Conservation (phyloP, 306 rosid species). For the Quercus variabilis region DNA sequence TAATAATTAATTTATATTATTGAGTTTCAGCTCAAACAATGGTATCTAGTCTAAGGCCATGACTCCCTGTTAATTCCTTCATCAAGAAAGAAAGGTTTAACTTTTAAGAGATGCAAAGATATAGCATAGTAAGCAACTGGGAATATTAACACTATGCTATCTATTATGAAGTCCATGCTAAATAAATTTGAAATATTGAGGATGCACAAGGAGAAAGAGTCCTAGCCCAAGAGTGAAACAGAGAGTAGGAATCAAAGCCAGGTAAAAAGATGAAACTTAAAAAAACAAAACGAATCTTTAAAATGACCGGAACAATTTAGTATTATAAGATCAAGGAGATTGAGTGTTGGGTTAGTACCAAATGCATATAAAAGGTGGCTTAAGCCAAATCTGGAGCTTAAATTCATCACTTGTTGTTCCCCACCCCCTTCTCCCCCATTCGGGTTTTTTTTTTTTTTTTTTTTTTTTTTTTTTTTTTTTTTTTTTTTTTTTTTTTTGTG, state of each 20-base stretch:
- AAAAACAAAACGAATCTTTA: neutral
- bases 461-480: no score
- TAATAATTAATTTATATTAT: neutral
- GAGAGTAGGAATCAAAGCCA: neutral
- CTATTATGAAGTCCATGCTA: neutral
- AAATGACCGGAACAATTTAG: neutral
- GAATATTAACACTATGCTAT: neutral
- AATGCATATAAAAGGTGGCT: neutral
- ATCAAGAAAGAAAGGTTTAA: neutral
- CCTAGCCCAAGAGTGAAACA: neutral
- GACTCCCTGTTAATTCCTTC: neutral
- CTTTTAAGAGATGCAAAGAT: neutral
- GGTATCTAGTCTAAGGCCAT: neutral
- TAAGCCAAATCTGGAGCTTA: no score
- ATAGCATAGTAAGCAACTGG: neutral
- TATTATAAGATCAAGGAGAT: neutral
- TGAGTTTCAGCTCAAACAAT: neutral
- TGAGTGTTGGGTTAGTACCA: neutral
- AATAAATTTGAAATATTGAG: neutral
- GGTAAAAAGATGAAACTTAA: neutral
- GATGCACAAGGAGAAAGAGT: neutral
- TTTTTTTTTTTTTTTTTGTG: neutral
- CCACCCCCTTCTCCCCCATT: no score
- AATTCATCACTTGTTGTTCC: no score
- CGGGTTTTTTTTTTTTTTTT: no score